phyloP scores from a whole-genome alignment of 2,329 filamentous ascomycete species.

The Teratosphaeria destructans region DNA sequence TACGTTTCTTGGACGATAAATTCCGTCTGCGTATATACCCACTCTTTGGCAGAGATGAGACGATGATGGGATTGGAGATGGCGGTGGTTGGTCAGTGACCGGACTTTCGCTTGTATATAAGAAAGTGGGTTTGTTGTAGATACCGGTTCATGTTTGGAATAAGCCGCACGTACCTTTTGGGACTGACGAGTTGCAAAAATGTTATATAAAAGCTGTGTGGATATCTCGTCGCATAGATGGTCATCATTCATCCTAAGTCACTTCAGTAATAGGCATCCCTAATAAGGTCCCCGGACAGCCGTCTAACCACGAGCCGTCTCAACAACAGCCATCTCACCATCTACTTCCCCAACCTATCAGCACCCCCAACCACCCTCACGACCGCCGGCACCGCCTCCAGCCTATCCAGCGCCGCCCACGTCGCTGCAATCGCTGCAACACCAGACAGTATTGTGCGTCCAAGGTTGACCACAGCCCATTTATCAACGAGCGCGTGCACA shows the following conservation, averaged over 20 bases:
- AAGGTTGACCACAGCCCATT: slow-evolving; percentile 46
- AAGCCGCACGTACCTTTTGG: neutral
- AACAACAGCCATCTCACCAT: neutral
- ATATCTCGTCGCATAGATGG: too few species aligned
- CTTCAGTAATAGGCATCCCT: too few species aligned
- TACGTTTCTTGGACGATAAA: neutral
- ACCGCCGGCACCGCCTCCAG: slow-evolving; percentile 17
- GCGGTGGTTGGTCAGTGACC: neutral
- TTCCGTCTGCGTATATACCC: neutral
- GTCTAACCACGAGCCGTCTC: too few species aligned
- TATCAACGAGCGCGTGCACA: slow-evolving; percentile 43
- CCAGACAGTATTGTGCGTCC: slow-evolving; percentile 26
- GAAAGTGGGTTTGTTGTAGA: neutral
- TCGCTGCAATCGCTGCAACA: slow-evolving; percentile 14
- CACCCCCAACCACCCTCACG: neutral
- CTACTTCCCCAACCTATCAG: neutral
- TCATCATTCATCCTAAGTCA: too few species aligned
- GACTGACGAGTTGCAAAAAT: too few species aligned
- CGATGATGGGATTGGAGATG: neutral
- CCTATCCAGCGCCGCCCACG: slow-evolving; percentile 21
- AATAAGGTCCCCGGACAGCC: too few species aligned
- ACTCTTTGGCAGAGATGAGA: neutral
- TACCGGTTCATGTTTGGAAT: neutral
- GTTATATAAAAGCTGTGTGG: too few species aligned
- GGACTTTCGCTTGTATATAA: neutral